A percentile compares a stretch with the other conserved stretches of the same genome.
Conservation (phyloP, 345 rosid species). For the Turnera subulata region DNA sequence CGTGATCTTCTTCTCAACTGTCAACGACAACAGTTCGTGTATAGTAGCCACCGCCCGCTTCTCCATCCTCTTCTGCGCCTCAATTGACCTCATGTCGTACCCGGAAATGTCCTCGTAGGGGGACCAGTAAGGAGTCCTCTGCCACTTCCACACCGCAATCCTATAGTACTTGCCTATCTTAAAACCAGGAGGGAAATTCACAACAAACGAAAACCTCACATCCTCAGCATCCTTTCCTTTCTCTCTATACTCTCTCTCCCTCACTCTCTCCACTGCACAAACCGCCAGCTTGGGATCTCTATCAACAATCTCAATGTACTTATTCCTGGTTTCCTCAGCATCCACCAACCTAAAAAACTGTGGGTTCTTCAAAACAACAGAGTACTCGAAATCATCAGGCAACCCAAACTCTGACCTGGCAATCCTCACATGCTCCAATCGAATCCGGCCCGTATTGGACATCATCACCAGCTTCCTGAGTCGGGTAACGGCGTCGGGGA, state of each 20-base stretch:
- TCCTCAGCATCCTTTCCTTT: constrained; percentile 83
- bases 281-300: constrained; percentile 48
- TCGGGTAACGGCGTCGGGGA: constrained; percentile 62
- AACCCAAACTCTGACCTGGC: constrained; percentile 78
- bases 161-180: constrained; percentile 84
- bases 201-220: constrained; percentile 68
- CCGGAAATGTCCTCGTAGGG: constrained; percentile 85
- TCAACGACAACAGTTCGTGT: constrained; percentile 74
- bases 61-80: constrained; percentile 92
- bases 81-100: constrained; percentile 79
- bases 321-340: constrained; percentile 68
- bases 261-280: constrained; percentile 71
- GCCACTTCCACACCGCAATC: constrained; percentile 98
- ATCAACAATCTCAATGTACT: constrained; percentile 74
- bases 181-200: constrained; percentile 91
- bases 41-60: constrained; percentile 91
- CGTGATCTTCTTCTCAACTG: constrained; percentile 86
- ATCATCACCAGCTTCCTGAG: constrained; percentile 75
- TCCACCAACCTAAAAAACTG: constrained; percentile 60
- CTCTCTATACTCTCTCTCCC: constrained; percentile 84
- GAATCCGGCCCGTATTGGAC: constrained; percentile 67
- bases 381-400: constrained; percentile 88
- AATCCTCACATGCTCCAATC: constrained; percentile 78
- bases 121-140: constrained; percentile 87
- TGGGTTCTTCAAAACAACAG: constrained; percentile 66